Conservation (phyloP, 106 monocot genomes). For the Chionographis japonica region DNA sequence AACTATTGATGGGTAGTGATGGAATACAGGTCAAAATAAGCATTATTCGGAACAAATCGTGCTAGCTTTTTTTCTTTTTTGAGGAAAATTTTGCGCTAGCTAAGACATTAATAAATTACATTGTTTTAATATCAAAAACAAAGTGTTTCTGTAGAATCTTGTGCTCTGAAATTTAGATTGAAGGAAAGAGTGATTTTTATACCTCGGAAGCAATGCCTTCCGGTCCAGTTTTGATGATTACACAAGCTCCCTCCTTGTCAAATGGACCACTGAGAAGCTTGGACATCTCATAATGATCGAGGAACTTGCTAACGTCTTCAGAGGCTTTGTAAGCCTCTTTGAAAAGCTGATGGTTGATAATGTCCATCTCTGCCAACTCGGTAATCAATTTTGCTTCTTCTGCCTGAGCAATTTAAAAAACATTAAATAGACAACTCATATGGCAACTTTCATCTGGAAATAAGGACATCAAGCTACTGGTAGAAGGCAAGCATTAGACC, state of each 20-base stretch:
- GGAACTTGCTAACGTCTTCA: conserved; percentile 52
- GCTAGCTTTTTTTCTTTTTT: neutral
- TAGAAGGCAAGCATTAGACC: neutral
- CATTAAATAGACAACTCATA: neutral
- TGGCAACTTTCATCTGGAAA: neutral
- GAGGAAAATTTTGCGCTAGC: neutral
- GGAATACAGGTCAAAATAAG: too few species aligned
- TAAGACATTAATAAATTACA: too few species aligned
- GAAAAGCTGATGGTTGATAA: conserved; percentile 68
- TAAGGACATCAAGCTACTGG: neutral
- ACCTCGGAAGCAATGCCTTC: conserved; percentile 64
- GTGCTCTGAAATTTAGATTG: neutral
- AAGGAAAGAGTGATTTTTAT: neutral
- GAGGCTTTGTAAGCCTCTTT: conserved; percentile 64
- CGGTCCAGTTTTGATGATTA: conserved; percentile 49
- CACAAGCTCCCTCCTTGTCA: conserved; percentile 81
- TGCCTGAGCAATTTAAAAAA: conserved; percentile 32
- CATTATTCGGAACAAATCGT: too few species aligned
- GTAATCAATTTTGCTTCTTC: conserved; percentile 84
- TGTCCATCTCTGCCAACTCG: conserved; percentile 68
- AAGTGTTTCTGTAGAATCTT: neutral
- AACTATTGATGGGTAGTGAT: too few species aligned
- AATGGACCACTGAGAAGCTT: conserved; percentile 62
- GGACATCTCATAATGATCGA: conserved; percentile 65
- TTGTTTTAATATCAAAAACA: too few species aligned